Conservation (phyloP, 2,329 filamentous ascomycete species). For the Phaeosphaeriaceae sp. region DNA sequence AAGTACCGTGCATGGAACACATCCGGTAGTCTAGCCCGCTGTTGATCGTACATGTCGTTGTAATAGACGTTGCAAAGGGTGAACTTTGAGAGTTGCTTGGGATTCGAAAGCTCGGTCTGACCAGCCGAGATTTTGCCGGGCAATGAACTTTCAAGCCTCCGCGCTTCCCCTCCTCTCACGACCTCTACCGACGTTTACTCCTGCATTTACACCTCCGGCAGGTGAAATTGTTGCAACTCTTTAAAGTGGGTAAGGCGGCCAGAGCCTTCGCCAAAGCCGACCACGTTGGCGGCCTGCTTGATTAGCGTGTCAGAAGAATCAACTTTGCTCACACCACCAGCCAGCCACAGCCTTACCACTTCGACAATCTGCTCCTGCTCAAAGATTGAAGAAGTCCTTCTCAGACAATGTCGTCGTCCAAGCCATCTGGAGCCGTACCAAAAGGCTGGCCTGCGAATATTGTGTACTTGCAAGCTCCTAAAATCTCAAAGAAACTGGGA, state of each 20-base stretch:
- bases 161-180: neutral
- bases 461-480: slow-evolving; percentile 38
- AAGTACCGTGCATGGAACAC: neutral
- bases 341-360: neutral
- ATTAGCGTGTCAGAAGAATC: neutral
- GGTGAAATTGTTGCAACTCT: slow-evolving; percentile 2
- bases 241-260: slow-evolving; percentile 9
- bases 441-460: slow-evolving; percentile 40
- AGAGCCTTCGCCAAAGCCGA: slow-evolving; percentile 1
- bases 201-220: neutral
- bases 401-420: slow-evolving; percentile 3
- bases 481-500: slow-evolving; percentile 41
- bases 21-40: neutral
- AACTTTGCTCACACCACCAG: neutral
- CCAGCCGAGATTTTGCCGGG: neutral
- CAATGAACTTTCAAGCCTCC: neutral
- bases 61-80: neutral
- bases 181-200: neutral
- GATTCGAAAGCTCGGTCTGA: neutral
- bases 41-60: neutral
- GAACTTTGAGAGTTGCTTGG: neutral
- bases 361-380: neutral
- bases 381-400: neutral
- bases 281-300: neutral
- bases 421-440: slow-evolving; percentile 22